Conservation (phyloP, 2,329 filamentous ascomycete genomes). For the Fusarium buharicum region DNA sequence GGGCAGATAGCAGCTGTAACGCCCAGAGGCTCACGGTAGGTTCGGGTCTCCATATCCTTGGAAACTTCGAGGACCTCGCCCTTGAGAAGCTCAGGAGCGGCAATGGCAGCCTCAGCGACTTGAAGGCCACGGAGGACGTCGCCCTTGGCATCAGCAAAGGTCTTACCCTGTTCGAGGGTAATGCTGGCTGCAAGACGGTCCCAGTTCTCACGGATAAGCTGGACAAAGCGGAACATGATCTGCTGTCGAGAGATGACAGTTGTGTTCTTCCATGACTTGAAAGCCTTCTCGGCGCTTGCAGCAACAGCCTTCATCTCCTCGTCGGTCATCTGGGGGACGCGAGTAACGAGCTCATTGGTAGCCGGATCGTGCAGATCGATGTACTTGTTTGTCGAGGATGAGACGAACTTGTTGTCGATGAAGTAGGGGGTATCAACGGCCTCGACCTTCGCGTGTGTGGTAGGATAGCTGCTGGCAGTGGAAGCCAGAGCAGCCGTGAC, state of each 20-base stretch:
- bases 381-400: conserved; percentile 74
- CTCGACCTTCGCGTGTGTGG: conserved; percentile 75
- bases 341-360: conserved; percentile 85
- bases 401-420: conserved; percentile 80
- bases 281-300: conserved; percentile 79
- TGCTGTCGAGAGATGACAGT: conserved; percentile 80
- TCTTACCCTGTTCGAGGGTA: conserved; percentile 89
- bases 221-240: conserved; percentile 88
- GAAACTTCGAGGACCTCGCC: conserved; percentile 86
- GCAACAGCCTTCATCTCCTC: conserved; percentile 80
- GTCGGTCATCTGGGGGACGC: conserved; percentile 83
- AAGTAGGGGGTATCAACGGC: conserved; percentile 82
- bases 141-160: conserved; percentile 82
- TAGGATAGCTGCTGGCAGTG: conserved; percentile 72
- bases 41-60: conserved; percentile 90
- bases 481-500: conserved; percentile 63
- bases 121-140: conserved; percentile 85
- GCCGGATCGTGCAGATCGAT: conserved; percentile 86
- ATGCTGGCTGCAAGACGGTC: conserved; percentile 86
- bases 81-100: conserved; percentile 82
- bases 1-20: conserved; percentile 87
- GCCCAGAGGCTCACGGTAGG: conserved; percentile 83
- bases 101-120: conserved; percentile 85
- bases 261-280: conserved; percentile 76
- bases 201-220: conserved; percentile 84